A percentile compares a stretch with the other conserved stretches of the same genome.
These are phyloP conservation scores for Lyophyllum atratum DNA, from an alignment of 768 basidiomycete species.

Conservation along the genomic window DNA sequence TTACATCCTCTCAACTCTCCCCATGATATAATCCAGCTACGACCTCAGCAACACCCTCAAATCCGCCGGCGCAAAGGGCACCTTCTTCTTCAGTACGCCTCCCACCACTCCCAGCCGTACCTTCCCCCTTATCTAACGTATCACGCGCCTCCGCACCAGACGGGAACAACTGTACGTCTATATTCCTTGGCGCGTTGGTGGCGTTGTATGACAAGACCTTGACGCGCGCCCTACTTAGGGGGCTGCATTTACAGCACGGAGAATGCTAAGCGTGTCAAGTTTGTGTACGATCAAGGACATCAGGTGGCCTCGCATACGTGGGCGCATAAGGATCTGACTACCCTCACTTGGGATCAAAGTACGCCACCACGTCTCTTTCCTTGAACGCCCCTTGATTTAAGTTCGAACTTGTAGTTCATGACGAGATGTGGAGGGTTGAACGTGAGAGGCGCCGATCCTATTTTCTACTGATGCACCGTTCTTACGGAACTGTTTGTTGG, in stretches of 20 bases:
- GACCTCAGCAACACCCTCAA: conserved; percentile 18
- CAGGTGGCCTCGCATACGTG: conserved; percentile 39
- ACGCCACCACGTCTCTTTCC: background rate
- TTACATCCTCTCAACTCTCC: background rate
- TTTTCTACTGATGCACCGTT: background rate
- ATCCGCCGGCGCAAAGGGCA: conserved; percentile 27
- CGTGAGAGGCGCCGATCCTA: conserved; percentile 1
- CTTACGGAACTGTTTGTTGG: background rate
- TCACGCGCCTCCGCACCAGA: conserved; percentile 12
- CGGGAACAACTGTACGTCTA: conserved; percentile 28
- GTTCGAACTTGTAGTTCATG: conserved; percentile 3
- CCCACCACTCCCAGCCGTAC: background rate
- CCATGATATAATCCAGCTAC: conserved; percentile 5
- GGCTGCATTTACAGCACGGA: conserved; percentile 34
- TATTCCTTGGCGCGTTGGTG: background rate
- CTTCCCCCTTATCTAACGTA: background rate
- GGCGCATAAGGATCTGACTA: conserved; percentile 33
- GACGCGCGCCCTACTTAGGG: conserved; percentile 12
- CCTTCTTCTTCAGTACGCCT: conserved; percentile 33
- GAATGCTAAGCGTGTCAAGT: conserved; percentile 28
- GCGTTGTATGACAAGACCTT: background rate
- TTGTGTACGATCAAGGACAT: conserved; percentile 30
- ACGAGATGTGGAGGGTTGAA: conserved; percentile 18
- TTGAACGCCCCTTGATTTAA: background rate
- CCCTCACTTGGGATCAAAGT: conserved; percentile 29